Base-by-base conservation (phyloP, 2,329 filamentous ascomycete species). In the Phialocephala sp. region DNA sequence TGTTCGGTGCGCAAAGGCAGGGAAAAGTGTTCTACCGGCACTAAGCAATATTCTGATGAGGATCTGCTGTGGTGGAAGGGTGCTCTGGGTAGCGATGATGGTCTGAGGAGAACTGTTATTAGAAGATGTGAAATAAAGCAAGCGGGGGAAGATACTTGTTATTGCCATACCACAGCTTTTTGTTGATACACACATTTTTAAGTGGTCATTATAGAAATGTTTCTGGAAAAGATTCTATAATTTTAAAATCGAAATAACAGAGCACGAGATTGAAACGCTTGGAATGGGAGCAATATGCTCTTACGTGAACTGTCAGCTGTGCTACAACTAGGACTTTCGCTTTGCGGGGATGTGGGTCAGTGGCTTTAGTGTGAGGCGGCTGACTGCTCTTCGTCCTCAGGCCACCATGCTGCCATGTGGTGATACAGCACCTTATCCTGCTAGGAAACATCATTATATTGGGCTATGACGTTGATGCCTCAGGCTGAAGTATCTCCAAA, bases 1-100 rank as follows among this genome's bases (percentile, higher is more conserved):
- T 0, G 80, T 77, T 9, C 76, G 75, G 0, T 71, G 70, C 1
- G 77, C 81, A 69, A 47, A 22, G n/a, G 45, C n/a, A 50, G 22
- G 11, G n/a, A 50, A 50, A 22, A 50, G n/a, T 50, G 45, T 50
- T 24, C n/a, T 8, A 24, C 8, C 12, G 20, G 9, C 15, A 18
- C 4, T 41, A 32, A 6, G 27, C 6, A 3, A 3, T 32, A 32
- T 41, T 12, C 37, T 41, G 37, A 41, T 12, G 37, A n/a, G n/a
- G 3, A 50, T 20, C 8, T n/a, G 6, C 18, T 45, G 43, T 45
- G 22, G 9, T 41, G 4, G 1, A 3, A 22, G 45, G n/a, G 8
- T 24, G n/a, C 12, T 50, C 45, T 50, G n/a, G 45, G 22, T 50
- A 22, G n/a, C 15, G 2, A 20, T 20, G 15, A 45, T 45, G 43